These are phyloP conservation scores for Picea abies DNA, from an alignment of 83 land plant species.

Conservation along the genomic window DNA sequence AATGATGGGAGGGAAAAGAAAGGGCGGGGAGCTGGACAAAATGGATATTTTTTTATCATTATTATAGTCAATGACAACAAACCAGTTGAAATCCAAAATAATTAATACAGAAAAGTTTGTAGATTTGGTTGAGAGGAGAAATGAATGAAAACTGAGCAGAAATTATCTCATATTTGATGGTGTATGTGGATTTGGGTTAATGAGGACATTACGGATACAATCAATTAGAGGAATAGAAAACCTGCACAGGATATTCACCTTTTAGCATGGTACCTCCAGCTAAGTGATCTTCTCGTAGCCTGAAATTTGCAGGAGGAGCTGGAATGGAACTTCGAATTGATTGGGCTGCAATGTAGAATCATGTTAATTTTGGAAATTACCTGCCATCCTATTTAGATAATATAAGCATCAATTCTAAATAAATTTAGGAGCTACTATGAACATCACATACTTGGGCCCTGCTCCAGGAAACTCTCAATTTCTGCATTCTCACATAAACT, in stretches of 20 bases:
- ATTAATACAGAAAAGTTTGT: background rate
- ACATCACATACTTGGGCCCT: background rate
- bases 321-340: slow-evolving; percentile 59
- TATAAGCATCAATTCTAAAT: slow-evolving; percentile 1
- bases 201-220: too few relatives aligned
- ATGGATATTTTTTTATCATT: slow-evolving; percentile 1
- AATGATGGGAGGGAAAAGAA: slow-evolving; percentile 90
- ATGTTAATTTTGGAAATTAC: background rate
- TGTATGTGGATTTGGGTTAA: too few relatives aligned
- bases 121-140: background rate
- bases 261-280: slow-evolving; percentile 63
- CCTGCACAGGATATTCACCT: slow-evolving; percentile 39
- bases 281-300: slow-evolving; percentile 68
- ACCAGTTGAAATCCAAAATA: background rate
- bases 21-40: slow-evolving; percentile 78
- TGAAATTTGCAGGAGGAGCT: slow-evolving; percentile 66
- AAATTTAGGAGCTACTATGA: background rate
- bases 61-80: background rate
- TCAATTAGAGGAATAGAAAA: background rate
- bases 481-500: slow-evolving; percentile 3
- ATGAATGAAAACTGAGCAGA: background rate
- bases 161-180: background rate
- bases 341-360: slow-evolving; percentile 43
- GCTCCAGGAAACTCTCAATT: slow-evolving; percentile 6
- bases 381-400: background rate